Evolutionary conservation across 2,329 filamentous ascomycete species (phyloP).

Genomic region (Rhytidhysteron rufulum): DNA sequence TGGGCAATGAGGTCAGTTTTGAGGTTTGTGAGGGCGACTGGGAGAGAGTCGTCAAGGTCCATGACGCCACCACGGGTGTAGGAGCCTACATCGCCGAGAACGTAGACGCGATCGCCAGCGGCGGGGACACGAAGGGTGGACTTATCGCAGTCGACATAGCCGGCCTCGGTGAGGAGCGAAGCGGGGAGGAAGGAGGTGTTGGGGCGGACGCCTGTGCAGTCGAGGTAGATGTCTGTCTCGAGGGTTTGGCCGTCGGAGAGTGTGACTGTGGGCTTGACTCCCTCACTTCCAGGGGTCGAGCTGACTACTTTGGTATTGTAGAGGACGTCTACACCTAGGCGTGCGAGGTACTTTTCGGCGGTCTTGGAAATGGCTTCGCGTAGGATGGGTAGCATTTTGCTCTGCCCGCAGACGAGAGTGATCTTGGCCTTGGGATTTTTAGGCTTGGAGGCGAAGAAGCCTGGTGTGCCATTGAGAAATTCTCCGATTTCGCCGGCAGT

Average conservation of each 20-base stretch:
- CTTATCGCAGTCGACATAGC: slow-evolving; percentile 48
- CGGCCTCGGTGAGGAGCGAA: slow-evolving; percentile 42
- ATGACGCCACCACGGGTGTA: slow-evolving; percentile 41
- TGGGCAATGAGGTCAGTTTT: slow-evolving; percentile 43
- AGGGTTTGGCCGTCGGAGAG: slow-evolving; percentile 43
- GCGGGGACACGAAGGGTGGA: slow-evolving; percentile 44
- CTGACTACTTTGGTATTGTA: slow-evolving; percentile 35
- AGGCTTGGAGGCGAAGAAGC: slow-evolving; percentile 31
- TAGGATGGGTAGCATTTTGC: slow-evolving; percentile 41
- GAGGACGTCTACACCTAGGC: slow-evolving; percentile 46
- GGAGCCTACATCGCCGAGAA: slow-evolving; percentile 45
- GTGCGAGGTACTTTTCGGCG: slow-evolving; percentile 45
- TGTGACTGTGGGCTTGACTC: slow-evolving; percentile 37
- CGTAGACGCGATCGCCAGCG: slow-evolving; percentile 46
- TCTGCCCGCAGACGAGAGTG: slow-evolving; percentile 42
- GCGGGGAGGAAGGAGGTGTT: slow-evolving; percentile 52
- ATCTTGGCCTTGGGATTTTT: slow-evolving; percentile 35
- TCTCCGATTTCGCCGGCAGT: slow-evolving; percentile 48
- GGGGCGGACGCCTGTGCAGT: slow-evolving; percentile 49
- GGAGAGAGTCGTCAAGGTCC: slow-evolving; percentile 37
- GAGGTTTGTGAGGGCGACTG: slow-evolving; percentile 43
- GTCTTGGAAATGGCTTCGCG: slow-evolving; percentile 35
- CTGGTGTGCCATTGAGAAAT: slow-evolving; percentile 35
- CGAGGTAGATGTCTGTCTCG: slow-evolving; percentile 51
- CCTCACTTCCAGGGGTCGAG: slow-evolving; percentile 22